Percentiles rank a stretch among this genome's conserved stretches.
Conservation (phyloP, 108 stramenopile species). For the Ochromonas danica region DNA sequence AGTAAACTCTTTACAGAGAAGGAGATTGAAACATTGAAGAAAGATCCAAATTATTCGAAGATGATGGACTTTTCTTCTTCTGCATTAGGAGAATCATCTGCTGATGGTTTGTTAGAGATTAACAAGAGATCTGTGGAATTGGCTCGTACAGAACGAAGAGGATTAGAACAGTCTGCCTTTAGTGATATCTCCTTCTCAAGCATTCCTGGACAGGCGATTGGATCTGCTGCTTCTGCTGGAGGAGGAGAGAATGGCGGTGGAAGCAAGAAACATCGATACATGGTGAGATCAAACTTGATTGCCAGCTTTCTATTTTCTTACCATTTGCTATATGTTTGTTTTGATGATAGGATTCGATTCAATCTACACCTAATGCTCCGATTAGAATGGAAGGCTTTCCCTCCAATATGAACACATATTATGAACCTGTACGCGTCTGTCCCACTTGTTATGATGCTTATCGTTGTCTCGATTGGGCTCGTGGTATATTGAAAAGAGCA, state of each 20-base stretch:
- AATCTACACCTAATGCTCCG: too few species aligned
- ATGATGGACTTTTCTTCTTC: conserved; percentile 32
- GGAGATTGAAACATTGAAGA: neutral
- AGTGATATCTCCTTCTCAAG: neutral
- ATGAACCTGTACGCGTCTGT: conserved; percentile 27
- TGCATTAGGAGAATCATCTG: neutral
- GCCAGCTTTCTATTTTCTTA: too few species aligned
- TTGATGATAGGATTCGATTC: too few species aligned
- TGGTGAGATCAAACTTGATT: too few species aligned
- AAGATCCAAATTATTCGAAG: conserved; percentile 4
- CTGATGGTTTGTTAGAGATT: conserved; percentile 2
- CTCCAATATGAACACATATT: too few species aligned
- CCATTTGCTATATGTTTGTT: too few species aligned
- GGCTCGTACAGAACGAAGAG: conserved; percentile 31
- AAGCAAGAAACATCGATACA: too few species aligned
- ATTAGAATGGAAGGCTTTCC: too few species aligned
- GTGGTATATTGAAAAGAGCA: neutral
- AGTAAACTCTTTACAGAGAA: conserved; percentile 12
- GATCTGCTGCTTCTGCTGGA: too few species aligned
- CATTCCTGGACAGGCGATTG: too few species aligned
- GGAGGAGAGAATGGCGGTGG: too few species aligned
- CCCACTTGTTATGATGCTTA: conserved; percentile 7
- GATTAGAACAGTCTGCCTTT: too few species aligned
- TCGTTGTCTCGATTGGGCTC: conserved; percentile 23
- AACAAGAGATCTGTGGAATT: neutral